Base-by-base conservation (phyloP, 2,329 filamentous ascomycete species). In the Pseudofabraea citricarpa region DNA sequence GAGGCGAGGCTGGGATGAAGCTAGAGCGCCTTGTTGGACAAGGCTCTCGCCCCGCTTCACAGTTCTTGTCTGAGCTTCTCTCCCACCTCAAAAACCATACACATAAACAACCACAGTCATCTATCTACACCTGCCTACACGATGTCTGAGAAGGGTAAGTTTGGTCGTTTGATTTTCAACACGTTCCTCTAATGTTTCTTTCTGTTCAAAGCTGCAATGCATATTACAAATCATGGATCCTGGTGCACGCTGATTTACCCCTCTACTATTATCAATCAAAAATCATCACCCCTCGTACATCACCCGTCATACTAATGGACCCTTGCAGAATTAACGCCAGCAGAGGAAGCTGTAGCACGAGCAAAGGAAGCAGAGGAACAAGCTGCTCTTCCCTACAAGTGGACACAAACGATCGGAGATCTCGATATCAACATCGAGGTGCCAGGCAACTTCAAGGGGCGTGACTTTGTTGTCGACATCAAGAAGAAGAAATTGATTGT, bases 311-410 rank as follows among this genome's bases (percentile, higher is more conserved):
- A 6, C n/a, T 4, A 12, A 32, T 32, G 6, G n/a, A 13, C 29
- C n/a, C 29, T 32, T 19, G 9, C 40, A 59, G 58, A 61, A 45
- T 55, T 43, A n/a, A 60, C 57, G 24, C 54, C 56, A 20, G 55
- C 49, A 75, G 78, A 83, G 58, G 78, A 75, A 53, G 79, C 74
- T 9, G 77, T 77, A 16, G 73, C 76, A 45, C 73, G 71, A 52
- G 83, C 81, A 49, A 83, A 84, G 63, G 90, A 98, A 70, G 74
- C 78, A 44, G 85, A 83, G 57, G 93, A 98, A 70, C 93, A 98
- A 72, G 85, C 83, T 32, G 79, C 84, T 19, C 82, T 98, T 32
- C 93, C 93, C 1, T 98, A 98, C 81, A 93, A 94, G 71, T 98
- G 93, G 93, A 86, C 79, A 9, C 93, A 98, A 70, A 90, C 86